Evolutionary conservation across 768 basidiomycete genomes (phyloP).

Genomic region (Mrakia frigida): DNA sequence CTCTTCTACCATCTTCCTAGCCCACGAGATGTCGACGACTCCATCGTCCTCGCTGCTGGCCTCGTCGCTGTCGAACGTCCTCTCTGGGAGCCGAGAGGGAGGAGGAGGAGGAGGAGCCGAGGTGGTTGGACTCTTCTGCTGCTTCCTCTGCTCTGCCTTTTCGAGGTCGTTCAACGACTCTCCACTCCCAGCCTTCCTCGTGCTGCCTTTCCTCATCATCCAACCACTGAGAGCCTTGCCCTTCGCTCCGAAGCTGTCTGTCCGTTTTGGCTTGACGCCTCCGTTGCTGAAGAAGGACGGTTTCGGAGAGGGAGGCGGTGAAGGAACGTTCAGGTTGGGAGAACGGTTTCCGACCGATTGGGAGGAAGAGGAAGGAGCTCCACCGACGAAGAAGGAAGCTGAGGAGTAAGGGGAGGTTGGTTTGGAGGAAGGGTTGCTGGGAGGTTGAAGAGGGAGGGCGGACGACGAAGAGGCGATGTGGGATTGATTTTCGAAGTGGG

Average conservation of each 20-base stretch:
- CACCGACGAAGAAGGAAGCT: background rate
- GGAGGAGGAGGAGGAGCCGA: background rate
- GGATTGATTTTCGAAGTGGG: background rate
- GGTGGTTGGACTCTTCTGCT: background rate
- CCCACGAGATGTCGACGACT: conserved; percentile 30
- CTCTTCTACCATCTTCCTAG: conserved; percentile 27
- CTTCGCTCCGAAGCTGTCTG: background rate
- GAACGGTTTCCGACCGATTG: background rate
- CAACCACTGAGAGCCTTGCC: conserved; percentile 6
- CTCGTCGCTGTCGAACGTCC: conserved; percentile 3
- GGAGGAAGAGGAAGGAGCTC: background rate
- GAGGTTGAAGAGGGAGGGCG: background rate
- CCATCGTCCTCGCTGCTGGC: conserved; percentile 4
- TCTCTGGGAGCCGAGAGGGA: background rate
- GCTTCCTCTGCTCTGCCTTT: background rate
- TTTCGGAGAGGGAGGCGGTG: background rate
- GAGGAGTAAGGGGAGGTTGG: background rate
- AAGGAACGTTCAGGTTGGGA: background rate
- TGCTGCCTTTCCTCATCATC: background rate
- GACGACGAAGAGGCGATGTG: background rate
- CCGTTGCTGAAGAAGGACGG: background rate
- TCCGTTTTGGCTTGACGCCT: background rate
- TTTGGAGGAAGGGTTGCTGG: background rate
- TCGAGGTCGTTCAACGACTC: conserved; percentile 4
- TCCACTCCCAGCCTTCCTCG: background rate